A percentile compares a stretch with the other conserved stretches of the same genome.
Evolutionary conservation across 768 basidiomycete species (phyloP).

Genomic region (Mycena olivaceomarginata): DNA sequence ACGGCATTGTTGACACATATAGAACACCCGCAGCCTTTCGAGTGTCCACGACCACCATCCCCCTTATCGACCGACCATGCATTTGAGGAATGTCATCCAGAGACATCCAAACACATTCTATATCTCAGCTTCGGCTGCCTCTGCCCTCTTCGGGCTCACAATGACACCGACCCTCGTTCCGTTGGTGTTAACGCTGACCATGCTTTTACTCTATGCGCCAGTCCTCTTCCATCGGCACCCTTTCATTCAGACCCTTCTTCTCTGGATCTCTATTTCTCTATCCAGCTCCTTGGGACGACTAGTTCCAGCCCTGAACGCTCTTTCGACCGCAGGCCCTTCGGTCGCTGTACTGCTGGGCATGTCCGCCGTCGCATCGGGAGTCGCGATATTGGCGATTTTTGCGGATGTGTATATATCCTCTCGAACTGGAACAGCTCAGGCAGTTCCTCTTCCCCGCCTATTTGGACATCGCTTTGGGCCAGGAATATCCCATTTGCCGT

Average conservation of each 20-base stretch:
- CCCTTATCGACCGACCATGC: constrained; percentile 15
- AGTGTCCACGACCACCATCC: neutral
- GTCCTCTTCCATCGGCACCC: constrained; percentile 55
- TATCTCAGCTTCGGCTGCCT: constrained; percentile 45
- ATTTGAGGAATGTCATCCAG: constrained; percentile 43
- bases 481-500: constrained; percentile 70
- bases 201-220: constrained; percentile 60
- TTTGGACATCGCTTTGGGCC: constrained; percentile 83
- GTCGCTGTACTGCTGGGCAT: constrained; percentile 65
- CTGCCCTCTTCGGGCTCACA: constrained; percentile 50
- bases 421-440: constrained; percentile 61
- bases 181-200: constrained; percentile 52
- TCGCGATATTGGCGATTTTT: constrained; percentile 64
- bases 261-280: constrained; percentile 61
- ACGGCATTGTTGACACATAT: neutral
- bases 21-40: neutral
- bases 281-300: constrained; percentile 65
- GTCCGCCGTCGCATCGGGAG: constrained; percentile 64
- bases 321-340: constrained; percentile 72
- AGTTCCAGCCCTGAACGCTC: constrained; percentile 68
- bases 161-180: constrained; percentile 51
- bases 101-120: constrained; percentile 53
- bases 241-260: constrained; percentile 49
- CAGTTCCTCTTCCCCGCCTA: constrained; percentile 77
- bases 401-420: constrained; percentile 59